phyloP scores from a whole-genome alignment of 306 rosid species.

The Castanea mollissima region DNA sequence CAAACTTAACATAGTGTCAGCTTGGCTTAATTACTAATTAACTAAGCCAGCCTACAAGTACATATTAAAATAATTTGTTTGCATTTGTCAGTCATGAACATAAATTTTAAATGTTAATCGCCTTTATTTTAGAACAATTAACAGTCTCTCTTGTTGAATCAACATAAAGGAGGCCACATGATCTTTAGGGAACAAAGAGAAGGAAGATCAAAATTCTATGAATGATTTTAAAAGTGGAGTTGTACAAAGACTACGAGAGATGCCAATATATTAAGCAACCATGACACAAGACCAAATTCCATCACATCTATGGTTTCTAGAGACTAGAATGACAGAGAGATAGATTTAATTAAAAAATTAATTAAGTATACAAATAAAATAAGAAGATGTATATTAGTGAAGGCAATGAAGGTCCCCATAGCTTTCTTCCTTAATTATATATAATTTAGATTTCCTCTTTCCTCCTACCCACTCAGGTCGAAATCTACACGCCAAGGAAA shows the following conservation, averaged over 20 bases:
- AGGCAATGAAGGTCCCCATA: neutral
- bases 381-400: neutral
- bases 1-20: neutral
- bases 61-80: neutral
- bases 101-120: neutral
- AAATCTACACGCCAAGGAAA: slow-evolving; percentile 44
- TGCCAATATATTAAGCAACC: slow-evolving; percentile 39
- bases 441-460: neutral
- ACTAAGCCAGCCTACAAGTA: neutral
- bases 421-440: neutral
- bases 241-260: slow-evolving; percentile 15
- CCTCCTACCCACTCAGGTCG: slow-evolving; percentile 10
- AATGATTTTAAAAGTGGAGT: neutral
- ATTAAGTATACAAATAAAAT: neutral
- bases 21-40: neutral
- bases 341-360: neutral
- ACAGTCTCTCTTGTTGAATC: neutral
- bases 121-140: neutral
- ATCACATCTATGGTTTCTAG: slow-evolving; percentile 24
- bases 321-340: neutral
- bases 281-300: slow-evolving; percentile 43
- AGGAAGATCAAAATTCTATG: neutral
- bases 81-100: too few relatives aligned
- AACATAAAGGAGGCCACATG: neutral
- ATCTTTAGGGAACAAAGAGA: neutral